These are phyloP conservation scores for Quercus phellos DNA, from an alignment of 331 rosid species.

Conservation along the genomic window DNA sequence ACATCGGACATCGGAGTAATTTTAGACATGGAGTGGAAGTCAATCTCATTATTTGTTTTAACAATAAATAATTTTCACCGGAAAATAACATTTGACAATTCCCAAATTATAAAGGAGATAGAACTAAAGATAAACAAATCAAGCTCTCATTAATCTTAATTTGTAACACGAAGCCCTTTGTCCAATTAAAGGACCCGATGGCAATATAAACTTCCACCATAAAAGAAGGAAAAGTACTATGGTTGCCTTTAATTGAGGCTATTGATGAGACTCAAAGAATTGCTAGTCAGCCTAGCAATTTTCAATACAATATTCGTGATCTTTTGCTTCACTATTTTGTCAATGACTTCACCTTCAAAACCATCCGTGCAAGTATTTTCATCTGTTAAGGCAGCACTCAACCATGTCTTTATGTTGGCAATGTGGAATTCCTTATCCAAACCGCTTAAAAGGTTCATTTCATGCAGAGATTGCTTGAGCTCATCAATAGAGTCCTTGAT, in stretches of 20 bases:
- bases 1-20: too few relatives aligned
- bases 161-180: too few relatives aligned
- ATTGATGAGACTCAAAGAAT: background rate
- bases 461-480: slow-evolving; percentile 15
- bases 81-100: too few relatives aligned
- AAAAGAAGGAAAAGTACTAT: too few relatives aligned
- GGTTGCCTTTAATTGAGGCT: background rate
- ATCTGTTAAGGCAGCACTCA: slow-evolving; percentile 29
- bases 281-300: background rate
- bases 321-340: background rate
- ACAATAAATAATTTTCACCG: too few relatives aligned
- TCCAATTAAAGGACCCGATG: too few relatives aligned
- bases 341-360: slow-evolving; percentile 11
- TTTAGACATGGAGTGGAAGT: too few relatives aligned
- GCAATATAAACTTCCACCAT: too few relatives aligned
- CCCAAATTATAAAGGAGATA: too few relatives aligned
- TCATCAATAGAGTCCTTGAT: slow-evolving; percentile 7
- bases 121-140: too few relatives aligned
- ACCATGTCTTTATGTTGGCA: slow-evolving; percentile 20
- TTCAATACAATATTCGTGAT: background rate
- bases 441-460: slow-evolving; percentile 13
- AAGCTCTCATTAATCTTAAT: too few relatives aligned
- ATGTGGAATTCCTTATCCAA: slow-evolving; percentile 2
- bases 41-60: too few relatives aligned
- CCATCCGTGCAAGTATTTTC: slow-evolving; percentile 41